These are phyloP conservation scores for Debaryomycetaceae sp. DNA, from an alignment of 1,139 yeast species.

Conservation along the genomic window DNA sequence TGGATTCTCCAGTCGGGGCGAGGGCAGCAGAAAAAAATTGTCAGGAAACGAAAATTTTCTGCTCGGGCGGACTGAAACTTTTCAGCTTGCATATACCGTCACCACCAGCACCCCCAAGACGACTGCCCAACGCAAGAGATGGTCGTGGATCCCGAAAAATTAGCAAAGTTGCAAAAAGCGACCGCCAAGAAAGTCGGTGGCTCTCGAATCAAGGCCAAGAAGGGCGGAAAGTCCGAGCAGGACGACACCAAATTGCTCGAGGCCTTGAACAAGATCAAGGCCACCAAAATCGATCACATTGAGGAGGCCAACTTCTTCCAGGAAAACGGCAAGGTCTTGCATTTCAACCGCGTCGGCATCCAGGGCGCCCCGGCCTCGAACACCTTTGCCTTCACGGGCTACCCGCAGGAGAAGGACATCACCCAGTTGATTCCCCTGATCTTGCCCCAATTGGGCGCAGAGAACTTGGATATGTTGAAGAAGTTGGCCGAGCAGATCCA, in stretches of 20 bases:
- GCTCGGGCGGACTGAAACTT: too few species aligned
- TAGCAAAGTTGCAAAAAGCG: constrained; percentile 73
- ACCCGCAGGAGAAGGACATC: constrained; percentile 86
- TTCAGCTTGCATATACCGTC: not conserved
- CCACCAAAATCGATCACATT: constrained; percentile 78
- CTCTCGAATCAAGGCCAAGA: constrained; percentile 76
- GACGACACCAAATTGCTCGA: constrained; percentile 89
- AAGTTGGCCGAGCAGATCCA: constrained; percentile 86
- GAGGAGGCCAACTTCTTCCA: constrained; percentile 97
- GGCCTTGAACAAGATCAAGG: constrained; percentile 81
- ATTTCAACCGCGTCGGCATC: constrained; percentile 90
- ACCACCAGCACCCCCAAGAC: not conserved
- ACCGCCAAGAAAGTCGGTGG: constrained; percentile 78
- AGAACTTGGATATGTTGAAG: constrained; percentile 82
- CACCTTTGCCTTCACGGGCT: constrained; percentile 92
- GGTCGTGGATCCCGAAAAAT: constrained; percentile 84
- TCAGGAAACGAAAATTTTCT: too few species aligned
- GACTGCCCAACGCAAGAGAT: constrained; percentile 17
- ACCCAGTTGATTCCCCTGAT: constrained; percentile 92
- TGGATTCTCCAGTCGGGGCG: too few species aligned
- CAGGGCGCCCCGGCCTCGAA: constrained; percentile 88
- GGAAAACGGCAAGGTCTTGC: constrained; percentile 93
- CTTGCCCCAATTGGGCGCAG: constrained; percentile 95
- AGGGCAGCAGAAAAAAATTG: too few species aligned
- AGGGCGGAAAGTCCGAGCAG: constrained; percentile 53